Percentiles rank a stretch among this genome's conserved stretches.
Conservation (phyloP, 139 green algal species). For the Chlorella vulgaris region DNA sequence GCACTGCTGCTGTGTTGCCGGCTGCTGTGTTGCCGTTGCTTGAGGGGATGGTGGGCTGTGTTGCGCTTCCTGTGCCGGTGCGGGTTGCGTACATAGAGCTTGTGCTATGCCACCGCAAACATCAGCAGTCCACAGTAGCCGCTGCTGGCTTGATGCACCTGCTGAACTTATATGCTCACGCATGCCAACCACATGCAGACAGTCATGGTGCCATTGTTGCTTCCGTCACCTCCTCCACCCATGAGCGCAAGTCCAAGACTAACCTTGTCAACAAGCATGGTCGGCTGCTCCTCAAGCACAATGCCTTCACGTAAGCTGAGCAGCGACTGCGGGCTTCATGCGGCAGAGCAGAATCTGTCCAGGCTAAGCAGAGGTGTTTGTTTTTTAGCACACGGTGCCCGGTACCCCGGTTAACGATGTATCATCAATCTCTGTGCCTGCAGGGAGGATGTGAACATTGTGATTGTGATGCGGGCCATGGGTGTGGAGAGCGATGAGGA, state of each 20-base stretch:
- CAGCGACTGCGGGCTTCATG: background rate
- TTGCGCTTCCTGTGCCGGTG: too few species aligned
- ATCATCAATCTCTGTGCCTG: background rate
- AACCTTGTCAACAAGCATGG: conserved; percentile 90
- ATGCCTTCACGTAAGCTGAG: conserved; percentile 87
- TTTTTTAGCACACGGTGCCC: too few species aligned
- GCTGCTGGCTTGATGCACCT: too few species aligned
- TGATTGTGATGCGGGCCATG: conserved; percentile 95
- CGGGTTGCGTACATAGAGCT: too few species aligned
- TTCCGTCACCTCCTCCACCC: conserved; percentile 89
- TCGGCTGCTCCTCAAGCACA: conserved; percentile 91
- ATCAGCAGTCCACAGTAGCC: too few species aligned
- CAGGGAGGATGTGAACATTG: conserved; percentile 90
- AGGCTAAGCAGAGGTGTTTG: too few species aligned
- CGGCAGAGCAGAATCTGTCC: too few species aligned
- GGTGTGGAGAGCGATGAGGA: conserved; percentile 95
- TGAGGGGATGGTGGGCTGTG: too few species aligned
- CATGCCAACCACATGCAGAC: conserved; percentile 8
- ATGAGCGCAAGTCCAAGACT: conserved; percentile 98
- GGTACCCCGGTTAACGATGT: background rate
- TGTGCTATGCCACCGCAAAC: too few species aligned
- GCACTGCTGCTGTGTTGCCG: background rate
- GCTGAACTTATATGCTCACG: background rate
- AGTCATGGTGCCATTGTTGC: conserved; percentile 60
- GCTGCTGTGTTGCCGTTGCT: too few species aligned